Evolutionary conservation across 768 basidiomycete species (phyloP), one percentile per base, ranked within the genome.

Genomic region (Suillus decipiens): DNA sequence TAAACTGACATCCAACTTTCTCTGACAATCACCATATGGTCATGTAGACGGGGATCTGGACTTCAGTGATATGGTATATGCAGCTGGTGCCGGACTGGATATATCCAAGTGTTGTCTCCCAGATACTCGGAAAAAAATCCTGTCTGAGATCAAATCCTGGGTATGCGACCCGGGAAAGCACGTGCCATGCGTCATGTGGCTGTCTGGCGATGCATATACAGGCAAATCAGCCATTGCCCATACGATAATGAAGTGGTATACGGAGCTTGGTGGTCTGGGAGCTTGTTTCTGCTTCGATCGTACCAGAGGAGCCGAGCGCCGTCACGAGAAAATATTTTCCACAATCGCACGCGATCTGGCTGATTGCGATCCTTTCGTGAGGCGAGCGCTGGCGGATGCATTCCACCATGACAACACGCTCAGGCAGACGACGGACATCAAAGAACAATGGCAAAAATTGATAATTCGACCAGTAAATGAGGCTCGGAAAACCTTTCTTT

Each of bases 191-290:
- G 56, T 71, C 14, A 63, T 61, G 24, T 60, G 65, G 39, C 63
- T 71, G 22, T 31, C 57, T 15, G 70, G 70, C 2, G 31, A 36
- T 12, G 42, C 61, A 19, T 62, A 60, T 10, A 68, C 56, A 22
- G 70, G 70, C 12, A 71, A 71, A 51, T 67, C 70, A 17, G 37
- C 67, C 5, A 60, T 71, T 34, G 69, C 70, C n/a, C 60, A 69
- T 33, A 64, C 68, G 1, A 63, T 65, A 19, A 61, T 67, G 24
- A 10, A 60, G 9, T 55, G 50, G 47, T 63, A 63, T 36, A 28
- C 61, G 10, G 47, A 64, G 10, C 34, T 62, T 19, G 57, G 61
- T 14, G 59, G 65, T 24, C 58, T 72, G 2, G 68, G 68, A 43
- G 61, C 70, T n/a, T 57, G 57, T 1, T 57, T 69, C 45, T 68